phyloP scores from a whole-genome alignment of 108 stramenopile species.

The Cyclotella sp. region DNA sequence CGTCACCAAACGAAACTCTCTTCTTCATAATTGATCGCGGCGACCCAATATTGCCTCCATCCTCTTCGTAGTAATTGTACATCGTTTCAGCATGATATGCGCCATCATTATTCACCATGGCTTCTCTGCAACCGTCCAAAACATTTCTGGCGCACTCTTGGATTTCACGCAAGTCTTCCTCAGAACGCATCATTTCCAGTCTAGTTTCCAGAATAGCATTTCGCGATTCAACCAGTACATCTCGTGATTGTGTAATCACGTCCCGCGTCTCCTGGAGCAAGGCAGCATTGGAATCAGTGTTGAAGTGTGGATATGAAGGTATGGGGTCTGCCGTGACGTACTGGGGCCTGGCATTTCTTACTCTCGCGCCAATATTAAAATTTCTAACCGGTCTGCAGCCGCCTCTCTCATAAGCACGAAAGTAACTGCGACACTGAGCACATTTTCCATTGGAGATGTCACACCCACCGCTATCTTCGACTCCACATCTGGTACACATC shows the following conservation, averaged over 20 bases:
- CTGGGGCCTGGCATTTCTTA: too few relatives aligned
- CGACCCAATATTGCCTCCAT: neutral
- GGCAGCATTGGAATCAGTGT: neutral
- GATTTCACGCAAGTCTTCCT: neutral
- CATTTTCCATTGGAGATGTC: neutral
- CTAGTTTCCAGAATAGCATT: conserved; percentile 13
- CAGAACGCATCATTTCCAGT: neutral
- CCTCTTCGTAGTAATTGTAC: neutral
- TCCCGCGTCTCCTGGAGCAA: conserved; percentile 4
- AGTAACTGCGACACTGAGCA: neutral
- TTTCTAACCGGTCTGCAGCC: neutral
- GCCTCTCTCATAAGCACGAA: neutral
- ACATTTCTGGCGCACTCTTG: neutral
- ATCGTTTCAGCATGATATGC: neutral
- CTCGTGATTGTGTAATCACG: conserved; percentile 9
- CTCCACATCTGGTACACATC: conserved; percentile 2
- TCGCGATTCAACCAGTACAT: conserved; percentile 1
- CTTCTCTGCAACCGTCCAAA: neutral
- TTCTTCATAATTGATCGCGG: neutral
- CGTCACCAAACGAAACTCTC: neutral
- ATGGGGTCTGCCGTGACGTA: neutral
- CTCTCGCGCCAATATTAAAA: too few relatives aligned
- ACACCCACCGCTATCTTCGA: neutral
- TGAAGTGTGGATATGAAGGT: neutral
- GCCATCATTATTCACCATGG: neutral